phyloP scores from a whole-genome alignment of 805 yeast species.

The Saturnispora quitensis region DNA sequence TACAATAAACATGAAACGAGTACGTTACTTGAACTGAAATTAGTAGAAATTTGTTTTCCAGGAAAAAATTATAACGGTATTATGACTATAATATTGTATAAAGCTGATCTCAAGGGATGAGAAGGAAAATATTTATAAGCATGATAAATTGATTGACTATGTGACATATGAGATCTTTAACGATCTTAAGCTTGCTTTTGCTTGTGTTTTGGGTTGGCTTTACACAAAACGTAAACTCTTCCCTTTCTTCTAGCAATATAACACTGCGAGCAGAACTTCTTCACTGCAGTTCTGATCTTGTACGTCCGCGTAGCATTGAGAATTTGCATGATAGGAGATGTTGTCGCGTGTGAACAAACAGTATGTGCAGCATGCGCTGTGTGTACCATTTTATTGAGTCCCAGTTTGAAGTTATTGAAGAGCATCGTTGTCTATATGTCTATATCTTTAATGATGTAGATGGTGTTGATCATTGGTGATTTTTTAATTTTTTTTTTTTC shows the following conservation, averaged over 20 bases:
- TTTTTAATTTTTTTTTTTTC: not conserved
- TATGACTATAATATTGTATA: not conserved
- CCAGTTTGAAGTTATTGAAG: conserved; percentile 21
- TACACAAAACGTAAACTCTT: conserved; percentile 86
- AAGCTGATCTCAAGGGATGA: not conserved
- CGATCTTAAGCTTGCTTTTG: conserved; percentile 68
- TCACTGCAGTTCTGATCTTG: conserved; percentile 87
- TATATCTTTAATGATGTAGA: not conserved
- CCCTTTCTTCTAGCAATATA: conserved; percentile 93
- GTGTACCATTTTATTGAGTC: conserved; percentile 17
- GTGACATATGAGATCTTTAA: not conserved
- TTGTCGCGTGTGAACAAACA: conserved; percentile 5
- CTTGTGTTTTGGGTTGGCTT: conserved; percentile 86
- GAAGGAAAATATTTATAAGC: not conserved
- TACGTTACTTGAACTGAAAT: not conserved
- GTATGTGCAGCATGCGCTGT: conserved; percentile 8
- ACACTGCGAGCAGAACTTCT: conserved; percentile 88
- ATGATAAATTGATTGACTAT: not conserved
- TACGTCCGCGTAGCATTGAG: conserved; percentile 48
- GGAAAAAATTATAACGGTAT: not conserved
- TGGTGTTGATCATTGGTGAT: not conserved
- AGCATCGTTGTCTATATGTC: conserved; percentile 12
- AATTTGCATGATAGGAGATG: conserved; percentile 12
- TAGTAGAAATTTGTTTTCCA: no score
- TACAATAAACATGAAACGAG: not conserved